Evolutionary conservation across 106 monocot species (phyloP).

Genomic region (Ottelia alismoides): DNA sequence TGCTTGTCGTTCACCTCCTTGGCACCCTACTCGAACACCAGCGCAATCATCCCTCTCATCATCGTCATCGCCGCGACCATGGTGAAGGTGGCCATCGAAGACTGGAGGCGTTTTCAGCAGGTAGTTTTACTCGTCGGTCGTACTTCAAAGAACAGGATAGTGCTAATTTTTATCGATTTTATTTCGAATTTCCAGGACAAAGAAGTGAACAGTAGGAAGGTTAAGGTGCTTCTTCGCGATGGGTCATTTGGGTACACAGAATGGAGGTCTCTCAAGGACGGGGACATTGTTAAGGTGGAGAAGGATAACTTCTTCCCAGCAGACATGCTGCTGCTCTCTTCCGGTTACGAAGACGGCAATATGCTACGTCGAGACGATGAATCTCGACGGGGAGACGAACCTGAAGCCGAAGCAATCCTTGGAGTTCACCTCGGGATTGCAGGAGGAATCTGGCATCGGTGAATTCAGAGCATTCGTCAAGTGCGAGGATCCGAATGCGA

Average conservation of each 20-base stretch:
- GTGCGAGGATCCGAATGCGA: no score
- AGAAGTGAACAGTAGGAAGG: slow-evolving; percentile 61
- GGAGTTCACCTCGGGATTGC: no score
- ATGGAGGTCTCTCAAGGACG: slow-evolving; percentile 61
- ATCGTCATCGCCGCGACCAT: slow-evolving; percentile 70
- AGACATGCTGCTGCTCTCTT: no score
- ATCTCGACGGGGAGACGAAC: slow-evolving; percentile 83
- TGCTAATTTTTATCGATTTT: slow-evolving; percentile 1
- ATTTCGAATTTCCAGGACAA: no score
- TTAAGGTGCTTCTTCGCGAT: slow-evolving; percentile 34
- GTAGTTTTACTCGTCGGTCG: slow-evolving; percentile 5
- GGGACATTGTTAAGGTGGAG: slow-evolving; percentile 68
- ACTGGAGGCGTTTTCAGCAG: slow-evolving; percentile 61
- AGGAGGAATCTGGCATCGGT: no score
- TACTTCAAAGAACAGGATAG: no score
- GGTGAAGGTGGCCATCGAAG: slow-evolving; percentile 75
- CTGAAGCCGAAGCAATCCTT: no score
- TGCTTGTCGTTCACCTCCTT: slow-evolving; percentile 50
- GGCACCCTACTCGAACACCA: slow-evolving; percentile 48
- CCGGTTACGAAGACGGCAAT: no score
- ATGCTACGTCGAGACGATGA: no score
- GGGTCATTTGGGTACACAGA: slow-evolving; percentile 34
- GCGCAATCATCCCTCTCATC: slow-evolving; percentile 44
- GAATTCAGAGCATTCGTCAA: no score
- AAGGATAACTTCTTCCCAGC: no score